Evolutionary conservation across 2,329 filamentous ascomycete species (phyloP).

Genomic region (Anisogramma anomala): DNA sequence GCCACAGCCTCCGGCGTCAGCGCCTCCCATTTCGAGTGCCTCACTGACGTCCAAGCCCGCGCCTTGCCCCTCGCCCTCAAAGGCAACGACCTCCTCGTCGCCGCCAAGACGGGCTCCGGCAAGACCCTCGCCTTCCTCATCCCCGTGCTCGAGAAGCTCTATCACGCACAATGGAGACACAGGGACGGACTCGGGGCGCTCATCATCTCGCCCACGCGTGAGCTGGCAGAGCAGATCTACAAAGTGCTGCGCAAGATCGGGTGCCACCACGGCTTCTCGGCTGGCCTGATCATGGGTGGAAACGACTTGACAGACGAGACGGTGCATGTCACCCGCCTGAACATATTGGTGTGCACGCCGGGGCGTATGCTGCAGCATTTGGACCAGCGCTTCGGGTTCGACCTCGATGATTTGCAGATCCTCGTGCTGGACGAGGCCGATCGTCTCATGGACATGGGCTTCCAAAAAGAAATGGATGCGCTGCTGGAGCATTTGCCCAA

Average conservation of each 20-base stretch:
- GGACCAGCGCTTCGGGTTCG: constrained; percentile 83
- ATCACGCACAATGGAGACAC: constrained; percentile 80
- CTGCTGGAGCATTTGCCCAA: constrained; percentile 84
- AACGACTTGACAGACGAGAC: constrained; percentile 82
- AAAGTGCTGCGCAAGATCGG: constrained; percentile 86
- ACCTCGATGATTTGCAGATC: constrained; percentile 83
- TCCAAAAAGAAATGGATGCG: constrained; percentile 80
- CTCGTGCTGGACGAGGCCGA: constrained; percentile 93
- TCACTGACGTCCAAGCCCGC: constrained; percentile 84
- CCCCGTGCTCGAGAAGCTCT: constrained; percentile 85
- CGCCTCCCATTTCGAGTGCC: constrained; percentile 73
- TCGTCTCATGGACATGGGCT: constrained; percentile 95
- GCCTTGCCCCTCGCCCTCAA: constrained; percentile 83
- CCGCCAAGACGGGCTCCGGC: constrained; percentile 89
- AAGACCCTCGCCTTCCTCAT: constrained; percentile 91
- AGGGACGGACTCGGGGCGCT: constrained; percentile 84
- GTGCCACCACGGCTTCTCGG: constrained; percentile 78
- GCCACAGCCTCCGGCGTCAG: constrained; percentile 70
- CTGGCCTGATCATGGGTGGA: constrained; percentile 85
- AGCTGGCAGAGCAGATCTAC: constrained; percentile 94
- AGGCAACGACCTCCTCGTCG: constrained; percentile 78
- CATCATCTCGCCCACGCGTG: constrained; percentile 86
- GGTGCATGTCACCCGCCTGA: constrained; percentile 67
- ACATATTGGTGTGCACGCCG: constrained; percentile 91
- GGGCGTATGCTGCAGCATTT: constrained; percentile 92